These are phyloP conservation scores for Gaeumannomyces sp. DNA, from an alignment of 2,329 filamentous ascomycete genomes.

Conservation along the genomic window DNA sequence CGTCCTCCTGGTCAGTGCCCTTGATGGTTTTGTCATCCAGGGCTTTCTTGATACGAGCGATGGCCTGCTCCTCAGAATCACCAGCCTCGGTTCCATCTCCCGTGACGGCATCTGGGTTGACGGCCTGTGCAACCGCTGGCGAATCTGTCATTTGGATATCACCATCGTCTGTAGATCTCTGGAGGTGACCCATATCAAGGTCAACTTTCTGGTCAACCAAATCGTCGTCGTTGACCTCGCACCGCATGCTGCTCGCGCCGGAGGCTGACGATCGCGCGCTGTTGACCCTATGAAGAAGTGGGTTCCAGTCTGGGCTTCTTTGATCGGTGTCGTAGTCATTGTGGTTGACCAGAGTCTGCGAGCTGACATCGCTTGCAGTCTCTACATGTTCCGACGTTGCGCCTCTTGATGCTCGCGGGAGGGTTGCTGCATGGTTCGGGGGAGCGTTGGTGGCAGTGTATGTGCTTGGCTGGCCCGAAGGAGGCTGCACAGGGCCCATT, in stretches of 20 bases:
- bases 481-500: not conserved
- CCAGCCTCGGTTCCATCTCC: constrained; percentile 12
- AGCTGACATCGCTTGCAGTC: constrained; percentile 41
- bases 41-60: constrained; percentile 31
- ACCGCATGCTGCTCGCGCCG: constrained; percentile 9
- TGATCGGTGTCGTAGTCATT: constrained; percentile 2
- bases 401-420: not conserved
- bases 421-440: not conserved
- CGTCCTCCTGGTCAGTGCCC: constrained; percentile 77
- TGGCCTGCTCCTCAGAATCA: constrained; percentile 15
- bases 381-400: constrained; percentile 27
- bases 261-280: constrained; percentile 4
- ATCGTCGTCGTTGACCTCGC: constrained; percentile 7
- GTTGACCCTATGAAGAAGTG: constrained; percentile 5
- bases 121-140: not conserved
- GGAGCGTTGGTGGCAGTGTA: not conserved
- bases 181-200: not conserved
- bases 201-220: constrained; percentile 6
- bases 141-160: constrained; percentile 14
- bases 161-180: not conserved
- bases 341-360: constrained; percentile 44
- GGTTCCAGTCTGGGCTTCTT: constrained; percentile 3
- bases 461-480: not conserved
- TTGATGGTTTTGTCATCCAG: constrained; percentile 40
- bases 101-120: not conserved